Evolutionary conservation across 129 eudicot genomes (phyloP).

Genomic region (Tagetes erecta): DNA sequence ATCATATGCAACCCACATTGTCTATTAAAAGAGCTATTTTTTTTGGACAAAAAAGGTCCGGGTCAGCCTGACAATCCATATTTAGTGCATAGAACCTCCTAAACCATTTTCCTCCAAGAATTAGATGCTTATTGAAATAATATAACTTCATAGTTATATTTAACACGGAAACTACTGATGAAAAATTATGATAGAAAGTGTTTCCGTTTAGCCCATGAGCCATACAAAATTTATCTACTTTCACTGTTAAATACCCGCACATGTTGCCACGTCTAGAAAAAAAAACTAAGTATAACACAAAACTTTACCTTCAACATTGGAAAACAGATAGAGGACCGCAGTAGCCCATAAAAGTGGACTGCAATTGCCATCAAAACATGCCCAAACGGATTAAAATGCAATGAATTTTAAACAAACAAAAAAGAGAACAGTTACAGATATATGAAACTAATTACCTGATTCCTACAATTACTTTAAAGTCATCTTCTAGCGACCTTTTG

Average conservation of each 20-base stretch:
- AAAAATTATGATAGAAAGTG: neutral
- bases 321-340: conserved; percentile 70
- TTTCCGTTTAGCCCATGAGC: neutral
- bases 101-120: neutral
- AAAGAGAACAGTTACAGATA: neutral
- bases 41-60: neutral
- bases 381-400: conserved; percentile 14
- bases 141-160: neutral
- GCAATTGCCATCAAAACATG: conserved; percentile 25
- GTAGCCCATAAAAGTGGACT: conserved; percentile 81
- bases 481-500: conserved; percentile 90
- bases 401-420: neutral
- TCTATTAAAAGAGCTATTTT: neutral
- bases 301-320: conserved; percentile 66
- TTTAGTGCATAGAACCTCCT: neutral
- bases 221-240: neutral
- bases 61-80: neutral
- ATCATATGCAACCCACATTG: neutral
- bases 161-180: neutral
- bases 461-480: conserved; percentile 85
- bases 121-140: neutral
- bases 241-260: neutral
- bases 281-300: neutral
- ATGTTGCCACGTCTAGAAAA: neutral
- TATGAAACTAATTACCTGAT: conserved; percentile 51